Evolutionary conservation across 352 stramenopile genomes (phyloP).

Genomic region (Phytopythium mirpurense): DNA sequence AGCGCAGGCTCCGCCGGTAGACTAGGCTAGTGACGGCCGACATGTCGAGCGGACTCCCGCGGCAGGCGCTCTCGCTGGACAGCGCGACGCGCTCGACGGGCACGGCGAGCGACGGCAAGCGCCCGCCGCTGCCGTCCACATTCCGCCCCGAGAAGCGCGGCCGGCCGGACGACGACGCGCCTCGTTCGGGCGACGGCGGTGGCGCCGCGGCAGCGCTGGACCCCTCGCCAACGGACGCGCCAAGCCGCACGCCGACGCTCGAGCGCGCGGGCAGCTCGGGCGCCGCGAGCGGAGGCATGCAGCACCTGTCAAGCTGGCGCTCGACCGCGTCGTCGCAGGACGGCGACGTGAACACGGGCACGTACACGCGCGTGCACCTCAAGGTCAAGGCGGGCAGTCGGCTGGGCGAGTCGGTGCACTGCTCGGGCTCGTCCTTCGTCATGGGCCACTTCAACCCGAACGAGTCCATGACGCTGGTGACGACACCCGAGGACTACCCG

Average conservation of each 20-base stretch:
- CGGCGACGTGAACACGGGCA: conserved; percentile 75
- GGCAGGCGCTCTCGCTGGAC: conserved; percentile 8
- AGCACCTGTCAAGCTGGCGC: conserved; percentile 29
- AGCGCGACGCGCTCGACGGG: conserved; percentile 20
- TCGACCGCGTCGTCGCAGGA: conserved; percentile 24
- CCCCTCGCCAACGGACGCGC: conserved; percentile 3
- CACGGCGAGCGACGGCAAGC: conserved; percentile 33
- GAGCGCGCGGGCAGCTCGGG: conserved; percentile 2
- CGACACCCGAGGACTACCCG: conserved; percentile 94
- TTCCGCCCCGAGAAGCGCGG: conserved; percentile 47
- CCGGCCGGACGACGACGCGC: conserved; percentile 13
- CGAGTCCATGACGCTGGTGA: conserved; percentile 92
- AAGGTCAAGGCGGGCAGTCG: conserved; percentile 62
- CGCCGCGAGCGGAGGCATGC: conserved; percentile 11
- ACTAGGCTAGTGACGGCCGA: no score
- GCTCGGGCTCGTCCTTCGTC: conserved; percentile 73
- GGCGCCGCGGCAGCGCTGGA: conserved; percentile 15
- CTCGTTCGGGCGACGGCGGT: background rate
- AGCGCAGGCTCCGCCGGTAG: no score
- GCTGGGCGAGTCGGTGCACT: conserved; percentile 73
- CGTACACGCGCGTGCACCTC: conserved; percentile 77
- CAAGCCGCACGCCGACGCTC: background rate
- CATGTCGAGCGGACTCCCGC: conserved; percentile 11
- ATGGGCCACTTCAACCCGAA: conserved; percentile 88
- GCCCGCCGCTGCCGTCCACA: conserved; percentile 34